Evolutionary conservation across 805 yeast genomes (phyloP).

Genomic region (Candida sithepensis): DNA sequence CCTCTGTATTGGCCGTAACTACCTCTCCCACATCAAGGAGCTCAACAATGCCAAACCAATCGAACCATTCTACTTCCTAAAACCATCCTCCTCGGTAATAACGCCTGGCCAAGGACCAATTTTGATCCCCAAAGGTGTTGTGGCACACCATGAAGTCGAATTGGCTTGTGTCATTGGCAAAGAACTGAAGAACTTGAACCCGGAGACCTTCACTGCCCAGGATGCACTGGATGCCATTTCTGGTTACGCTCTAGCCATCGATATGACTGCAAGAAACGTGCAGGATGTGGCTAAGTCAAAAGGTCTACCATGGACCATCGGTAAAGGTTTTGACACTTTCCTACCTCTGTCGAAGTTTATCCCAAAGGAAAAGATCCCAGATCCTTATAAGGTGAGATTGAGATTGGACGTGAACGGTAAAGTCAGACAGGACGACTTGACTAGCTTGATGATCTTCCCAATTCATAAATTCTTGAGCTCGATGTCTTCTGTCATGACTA

Average conservation of each 20-base stretch:
- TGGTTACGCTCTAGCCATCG: conserved; percentile 88
- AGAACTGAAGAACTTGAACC: conserved; percentile 57
- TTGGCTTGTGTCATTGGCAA: conserved; percentile 73
- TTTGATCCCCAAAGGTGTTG: conserved; percentile 74
- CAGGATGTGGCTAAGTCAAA: conserved; percentile 92
- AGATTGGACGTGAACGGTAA: conserved; percentile 67
- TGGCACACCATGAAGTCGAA: conserved; percentile 91
- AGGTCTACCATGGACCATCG: conserved; percentile 96
- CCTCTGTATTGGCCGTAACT: conserved; percentile 94
- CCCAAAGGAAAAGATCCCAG: conserved; percentile 59
- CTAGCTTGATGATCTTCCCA: conserved; percentile 83
- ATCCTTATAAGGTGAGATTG: conserved; percentile 69
- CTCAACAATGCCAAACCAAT: conserved; percentile 76
- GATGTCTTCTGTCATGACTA: conserved; percentile 86
- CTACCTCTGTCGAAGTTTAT: conserved; percentile 79
- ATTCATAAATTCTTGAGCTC: conserved; percentile 75
- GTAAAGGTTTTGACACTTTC: conserved; percentile 96
- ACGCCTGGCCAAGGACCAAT: conserved; percentile 70
- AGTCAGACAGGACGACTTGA: conserved; percentile 66
- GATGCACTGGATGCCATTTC: conserved; percentile 77
- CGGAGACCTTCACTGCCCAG: conserved; percentile 48
- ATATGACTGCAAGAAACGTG: conserved; percentile 92
- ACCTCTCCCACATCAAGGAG: conserved; percentile 94
- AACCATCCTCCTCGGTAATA: conserved; percentile 80
- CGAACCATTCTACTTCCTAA: conserved; percentile 89